Evolutionary conservation across 345 rosid genomes (phyloP).

Genomic region (Isatis tinctoria): DNA sequence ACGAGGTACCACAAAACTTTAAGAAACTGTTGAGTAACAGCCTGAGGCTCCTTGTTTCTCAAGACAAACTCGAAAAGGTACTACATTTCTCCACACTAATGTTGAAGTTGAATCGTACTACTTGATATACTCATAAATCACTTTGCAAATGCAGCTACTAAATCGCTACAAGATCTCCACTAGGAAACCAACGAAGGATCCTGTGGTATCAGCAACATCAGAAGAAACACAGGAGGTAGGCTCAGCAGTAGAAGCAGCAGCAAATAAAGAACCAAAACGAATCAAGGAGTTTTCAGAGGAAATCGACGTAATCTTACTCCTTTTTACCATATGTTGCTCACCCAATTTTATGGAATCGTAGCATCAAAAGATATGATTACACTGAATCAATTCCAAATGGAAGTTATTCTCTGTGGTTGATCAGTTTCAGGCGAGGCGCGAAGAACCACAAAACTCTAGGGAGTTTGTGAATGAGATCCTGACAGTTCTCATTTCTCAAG

Average conservation of each 20-base stretch:
- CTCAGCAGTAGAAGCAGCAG: constrained; percentile 33
- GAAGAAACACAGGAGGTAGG: no score
- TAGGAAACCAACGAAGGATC: constrained; percentile 26
- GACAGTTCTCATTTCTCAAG: constrained; percentile 54
- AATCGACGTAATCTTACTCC: not conserved
- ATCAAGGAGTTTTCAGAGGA: not conserved
- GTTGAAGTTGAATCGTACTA: not conserved
- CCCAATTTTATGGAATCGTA: no score
- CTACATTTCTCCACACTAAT: not conserved
- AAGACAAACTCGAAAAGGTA: constrained; percentile 70
- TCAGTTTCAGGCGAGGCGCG: constrained; percentile 49
- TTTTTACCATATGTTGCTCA: not conserved
- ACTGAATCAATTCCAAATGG: not conserved
- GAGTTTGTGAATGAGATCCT: constrained; percentile 52
- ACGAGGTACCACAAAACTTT: constrained; percentile 54
- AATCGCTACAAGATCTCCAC: constrained; percentile 52
- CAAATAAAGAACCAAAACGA: constrained; percentile 1
- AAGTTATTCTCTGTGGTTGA: not conserved
- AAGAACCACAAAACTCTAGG: constrained; percentile 50
- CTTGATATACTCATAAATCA: not conserved
- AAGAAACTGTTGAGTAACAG: constrained; percentile 51
- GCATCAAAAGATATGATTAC: no score
- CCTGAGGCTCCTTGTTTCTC: constrained; percentile 55
- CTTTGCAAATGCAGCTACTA: constrained; percentile 39
- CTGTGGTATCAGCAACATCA: no score